phyloP scores from a whole-genome alignment of 2,329 filamentous ascomycete genomes.

The Botrytis hyacinthi region DNA sequence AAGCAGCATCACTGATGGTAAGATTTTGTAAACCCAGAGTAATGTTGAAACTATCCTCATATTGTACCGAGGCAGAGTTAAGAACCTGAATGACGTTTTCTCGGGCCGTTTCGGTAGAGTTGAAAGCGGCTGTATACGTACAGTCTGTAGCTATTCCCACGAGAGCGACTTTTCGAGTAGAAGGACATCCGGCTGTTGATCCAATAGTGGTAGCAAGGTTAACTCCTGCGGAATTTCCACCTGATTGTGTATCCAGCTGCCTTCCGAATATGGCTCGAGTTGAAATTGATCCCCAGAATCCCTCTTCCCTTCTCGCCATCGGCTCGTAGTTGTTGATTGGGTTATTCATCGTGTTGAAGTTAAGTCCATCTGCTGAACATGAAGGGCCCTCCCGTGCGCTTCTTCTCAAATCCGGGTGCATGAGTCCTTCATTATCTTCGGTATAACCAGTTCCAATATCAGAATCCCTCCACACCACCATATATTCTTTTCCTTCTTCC shows the following conservation, averaged over 20 bases:
- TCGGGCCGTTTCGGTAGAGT: slow-evolving; percentile 60
- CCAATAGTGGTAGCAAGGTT: slow-evolving; percentile 80
- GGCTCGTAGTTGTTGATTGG: slow-evolving; percentile 54
- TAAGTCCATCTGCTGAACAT: slow-evolving; percentile 73
- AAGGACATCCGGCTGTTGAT: slow-evolving; percentile 78
- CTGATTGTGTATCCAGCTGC: slow-evolving; percentile 66
- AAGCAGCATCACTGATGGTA: slow-evolving; percentile 71
- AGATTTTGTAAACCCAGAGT: slow-evolving; percentile 86
- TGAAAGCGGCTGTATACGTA: slow-evolving; percentile 74
- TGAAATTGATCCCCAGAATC: slow-evolving; percentile 59
- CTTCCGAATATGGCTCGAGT: slow-evolving; percentile 68
- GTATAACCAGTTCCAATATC: slow-evolving; percentile 57
- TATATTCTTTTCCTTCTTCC: slow-evolving; percentile 63
- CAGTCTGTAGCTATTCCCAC: slow-evolving; percentile 93
- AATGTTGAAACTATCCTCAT: slow-evolving; percentile 91
- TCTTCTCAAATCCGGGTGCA: slow-evolving; percentile 43
- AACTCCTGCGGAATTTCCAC: slow-evolving; percentile 74
- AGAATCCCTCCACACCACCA: slow-evolving; percentile 91
- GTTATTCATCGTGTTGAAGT: slow-evolving; percentile 76
- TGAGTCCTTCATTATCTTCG: slow-evolving; percentile 48
- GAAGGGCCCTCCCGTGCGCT: slow-evolving; percentile 42
- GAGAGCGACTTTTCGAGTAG: slow-evolving; percentile 84
- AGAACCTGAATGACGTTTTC: slow-evolving; percentile 79
- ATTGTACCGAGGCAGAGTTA: slow-evolving; percentile 82
- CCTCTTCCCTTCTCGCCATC: slow-evolving; percentile 47